Evolutionary conservation across 257 asterid species (phyloP), one percentile per base, ranked within the genome.

Genomic region (Rhazya stricta): DNA sequence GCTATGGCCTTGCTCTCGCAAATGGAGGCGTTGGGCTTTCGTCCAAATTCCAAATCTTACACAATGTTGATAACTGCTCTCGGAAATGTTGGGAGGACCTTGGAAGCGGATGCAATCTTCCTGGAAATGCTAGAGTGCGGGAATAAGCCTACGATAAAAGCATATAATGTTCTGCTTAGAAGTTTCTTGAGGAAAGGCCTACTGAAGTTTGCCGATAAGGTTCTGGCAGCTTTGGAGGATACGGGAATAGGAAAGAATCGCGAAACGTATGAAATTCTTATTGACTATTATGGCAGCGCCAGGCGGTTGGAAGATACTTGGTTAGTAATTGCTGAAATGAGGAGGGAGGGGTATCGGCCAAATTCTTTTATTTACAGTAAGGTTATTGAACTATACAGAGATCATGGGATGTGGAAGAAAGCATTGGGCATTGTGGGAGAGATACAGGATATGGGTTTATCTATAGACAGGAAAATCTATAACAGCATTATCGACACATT

Each of bases 401-500:
- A 94, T 77, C 92, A 89, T 13, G 97, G 98, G 83, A 91, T 94
- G 97, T 91, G 98, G 98, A 91, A 85, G 83, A 94, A 90, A 69
- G 97, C 98, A 3, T 81, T 88, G 79, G 90, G 81, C 76, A 86
- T 91, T 72, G 71, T 91, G 78, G 85, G 80, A 39, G 96, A 94
- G 85, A 90, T 90, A 15, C 75, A 72, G 67, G 90, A 84, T 21
- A 84, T 74, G 85, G 97, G 96, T 80, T 67, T 90, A 77, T 71
- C 77, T 42, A 46, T 90, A 74, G 98, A 91, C 80, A 83, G 83
- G 83, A 85, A 82, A 58, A 81, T 91, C n/a, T 94, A 85, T 67
- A 88, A 88, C 73, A 87, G 97, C 83, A 86, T 91, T 51, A 88
- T 94, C 13, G 97, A 94, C 75, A 94, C 96, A 42, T 89, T 94